These are phyloP conservation scores for Aspergillus heteromorphus DNA, from an alignment of 495 filamentous ascomycete genomes.

Conservation along the genomic window DNA sequence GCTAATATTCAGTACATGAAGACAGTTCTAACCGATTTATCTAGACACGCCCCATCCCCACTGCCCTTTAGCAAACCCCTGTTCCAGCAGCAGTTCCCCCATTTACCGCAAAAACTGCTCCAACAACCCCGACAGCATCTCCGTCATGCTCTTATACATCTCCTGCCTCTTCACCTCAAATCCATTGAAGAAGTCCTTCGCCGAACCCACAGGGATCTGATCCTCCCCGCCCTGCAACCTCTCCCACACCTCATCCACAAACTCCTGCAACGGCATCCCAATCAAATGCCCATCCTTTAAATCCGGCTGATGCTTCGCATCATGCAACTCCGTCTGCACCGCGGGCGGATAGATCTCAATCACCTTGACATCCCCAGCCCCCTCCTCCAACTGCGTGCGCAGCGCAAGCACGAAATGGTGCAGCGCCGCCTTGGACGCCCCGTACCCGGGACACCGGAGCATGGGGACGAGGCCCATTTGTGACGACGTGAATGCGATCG, in stretches of 20 bases:
- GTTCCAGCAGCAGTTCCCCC: no score
- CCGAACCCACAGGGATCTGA: conserved; percentile 33
- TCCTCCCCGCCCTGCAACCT: conserved; percentile 48
- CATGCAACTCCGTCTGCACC: conserved; percentile 55
- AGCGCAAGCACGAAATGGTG: conserved; percentile 51
- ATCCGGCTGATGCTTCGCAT: conserved; percentile 31
- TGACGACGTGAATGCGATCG: conserved; percentile 37
- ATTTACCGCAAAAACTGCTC: conserved; percentile 24
- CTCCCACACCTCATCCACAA: conserved; percentile 55
- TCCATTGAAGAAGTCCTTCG: conserved; percentile 29
- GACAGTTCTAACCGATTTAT: not conserved
- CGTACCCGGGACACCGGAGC: conserved; percentile 39
- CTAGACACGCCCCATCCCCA: not conserved
- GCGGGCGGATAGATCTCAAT: conserved; percentile 65
- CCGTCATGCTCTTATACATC: conserved; percentile 32
- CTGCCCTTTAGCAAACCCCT: not conserved
- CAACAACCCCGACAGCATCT: conserved; percentile 26
- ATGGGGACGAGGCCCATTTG: conserved; percentile 42
- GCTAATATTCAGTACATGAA: not conserved
- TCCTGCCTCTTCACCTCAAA: conserved; percentile 35
- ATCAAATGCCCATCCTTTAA: conserved; percentile 41
- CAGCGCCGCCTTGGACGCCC: conserved; percentile 45
- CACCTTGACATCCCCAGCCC: conserved; percentile 44
- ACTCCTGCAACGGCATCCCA: conserved; percentile 62
- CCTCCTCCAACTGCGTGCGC: conserved; percentile 52